These are phyloP conservation scores for Neofusicoccum sp. DNA, from an alignment of 2,329 filamentous ascomycete genomes.

Conservation along the genomic window DNA sequence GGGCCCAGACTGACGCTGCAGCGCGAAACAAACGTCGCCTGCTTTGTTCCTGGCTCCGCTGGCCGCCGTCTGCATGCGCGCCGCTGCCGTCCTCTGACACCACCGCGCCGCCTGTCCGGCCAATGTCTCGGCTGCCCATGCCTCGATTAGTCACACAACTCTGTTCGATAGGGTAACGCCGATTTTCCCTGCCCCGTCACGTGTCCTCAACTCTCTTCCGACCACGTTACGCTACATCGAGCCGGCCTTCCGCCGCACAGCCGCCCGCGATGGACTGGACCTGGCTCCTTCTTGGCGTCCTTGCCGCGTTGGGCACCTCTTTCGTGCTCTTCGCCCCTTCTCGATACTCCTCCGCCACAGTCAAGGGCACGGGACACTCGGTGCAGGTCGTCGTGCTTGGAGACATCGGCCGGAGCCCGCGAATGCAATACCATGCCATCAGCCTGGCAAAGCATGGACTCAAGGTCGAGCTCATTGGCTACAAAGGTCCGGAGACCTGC, in stretches of 20 bases:
- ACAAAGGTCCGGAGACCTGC: slow-evolving; percentile 61
- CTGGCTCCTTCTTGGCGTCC: slow-evolving; percentile 43
- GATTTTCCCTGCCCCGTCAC: slow-evolving; percentile 4
- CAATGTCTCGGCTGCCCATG: neutral
- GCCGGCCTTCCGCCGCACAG: neutral
- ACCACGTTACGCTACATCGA: slow-evolving; percentile 5
- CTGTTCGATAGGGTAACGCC: neutral
- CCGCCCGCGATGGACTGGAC: slow-evolving; percentile 25
- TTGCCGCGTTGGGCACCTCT: slow-evolving; percentile 51
- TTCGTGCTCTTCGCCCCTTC: slow-evolving; percentile 50
- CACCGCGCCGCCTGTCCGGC: neutral
- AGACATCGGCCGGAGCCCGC: slow-evolving; percentile 91
- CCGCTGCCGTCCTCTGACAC: neutral
- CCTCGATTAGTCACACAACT: neutral
- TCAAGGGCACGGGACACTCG: slow-evolving; percentile 31
- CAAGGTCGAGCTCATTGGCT: slow-evolving; percentile 83
- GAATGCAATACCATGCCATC: slow-evolving; percentile 97
- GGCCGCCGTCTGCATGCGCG: neutral
- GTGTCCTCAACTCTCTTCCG: slow-evolving; percentile 2
- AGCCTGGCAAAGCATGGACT: slow-evolving; percentile 84
- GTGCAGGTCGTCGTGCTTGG: slow-evolving; percentile 90
- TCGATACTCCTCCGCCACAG: neutral
- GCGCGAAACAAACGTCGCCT: neutral
- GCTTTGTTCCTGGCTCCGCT: neutral
- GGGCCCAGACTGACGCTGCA: neutral